These are phyloP conservation scores for Trichoderma brevicompactum DNA, from an alignment of 2,329 filamentous ascomycete genomes.

Conservation along the genomic window DNA sequence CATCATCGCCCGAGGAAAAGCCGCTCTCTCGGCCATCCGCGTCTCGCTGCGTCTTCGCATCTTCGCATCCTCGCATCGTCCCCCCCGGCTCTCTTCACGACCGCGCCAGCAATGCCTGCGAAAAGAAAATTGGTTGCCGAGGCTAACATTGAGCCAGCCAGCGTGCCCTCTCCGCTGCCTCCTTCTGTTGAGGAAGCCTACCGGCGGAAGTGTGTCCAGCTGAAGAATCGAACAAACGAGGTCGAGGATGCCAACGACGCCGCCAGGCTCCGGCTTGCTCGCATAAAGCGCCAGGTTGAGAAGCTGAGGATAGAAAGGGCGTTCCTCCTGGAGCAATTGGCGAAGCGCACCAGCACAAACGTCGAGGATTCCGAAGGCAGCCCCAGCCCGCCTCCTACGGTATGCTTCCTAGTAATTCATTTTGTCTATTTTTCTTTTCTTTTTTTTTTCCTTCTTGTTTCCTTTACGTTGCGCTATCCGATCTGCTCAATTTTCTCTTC, in stretches of 20 bases:
- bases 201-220: slow-evolving; percentile 92
- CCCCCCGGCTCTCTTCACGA: not conserved
- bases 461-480: not conserved
- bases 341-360: slow-evolving; percentile 73
- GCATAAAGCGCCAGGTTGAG: slow-evolving; percentile 82
- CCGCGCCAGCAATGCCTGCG: slow-evolving; percentile 39
- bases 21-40: not conserved
- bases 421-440: not conserved
- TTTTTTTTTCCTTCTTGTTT: not conserved
- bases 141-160: slow-evolving; percentile 48
- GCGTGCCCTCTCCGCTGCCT: slow-evolving; percentile 66
- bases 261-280: slow-evolving; percentile 75
- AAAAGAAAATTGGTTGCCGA: slow-evolving; percentile 44
- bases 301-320: slow-evolving; percentile 89
- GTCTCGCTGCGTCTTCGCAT: slow-evolving; percentile 18
- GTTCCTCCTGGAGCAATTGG: slow-evolving; percentile 72
- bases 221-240: slow-evolving; percentile 88
- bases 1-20: not conserved
- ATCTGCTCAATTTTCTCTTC: slow-evolving; percentile 14
- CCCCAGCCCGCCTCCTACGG: slow-evolving; percentile 78
- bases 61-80: slow-evolving; percentile 3
- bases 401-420: slow-evolving; percentile 46
- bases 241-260: slow-evolving; percentile 91
- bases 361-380: slow-evolving; percentile 80
- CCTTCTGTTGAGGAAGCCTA: slow-evolving; percentile 96